Conservation (phyloP, 2,329 filamentous ascomycete species). For the Aureobasidium uvarum region DNA sequence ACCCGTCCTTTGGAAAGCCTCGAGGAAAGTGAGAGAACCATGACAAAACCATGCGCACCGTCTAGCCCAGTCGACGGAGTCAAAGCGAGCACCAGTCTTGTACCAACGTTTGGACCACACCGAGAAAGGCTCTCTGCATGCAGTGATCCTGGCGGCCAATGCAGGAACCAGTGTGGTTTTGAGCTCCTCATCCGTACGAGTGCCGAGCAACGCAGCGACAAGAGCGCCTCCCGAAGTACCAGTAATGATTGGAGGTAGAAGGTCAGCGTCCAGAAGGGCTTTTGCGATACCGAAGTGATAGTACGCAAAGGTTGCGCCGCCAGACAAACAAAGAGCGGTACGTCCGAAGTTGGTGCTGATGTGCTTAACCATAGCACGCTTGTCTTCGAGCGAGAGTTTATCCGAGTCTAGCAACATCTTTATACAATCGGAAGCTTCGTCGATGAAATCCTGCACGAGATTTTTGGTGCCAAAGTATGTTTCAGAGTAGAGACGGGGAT, state of each 20-base stretch:
- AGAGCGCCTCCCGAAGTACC: constrained; percentile 93
- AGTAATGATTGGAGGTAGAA: constrained; percentile 91
- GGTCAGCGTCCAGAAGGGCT: constrained; percentile 78
- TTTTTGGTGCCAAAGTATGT: constrained; percentile 98
- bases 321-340: constrained; percentile 88
- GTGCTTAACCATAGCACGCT: constrained; percentile 80
- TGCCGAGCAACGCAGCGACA: constrained; percentile 81
- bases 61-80: constrained; percentile 86
- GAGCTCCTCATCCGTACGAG: constrained; percentile 87
- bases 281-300: constrained; percentile 95
- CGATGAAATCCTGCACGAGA: constrained; percentile 82
- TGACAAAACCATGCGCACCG: constrained; percentile 85
- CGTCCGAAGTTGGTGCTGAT: constrained; percentile 87
- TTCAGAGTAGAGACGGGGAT: constrained; percentile 90
- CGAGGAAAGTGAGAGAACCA: constrained; percentile 89
- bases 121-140: constrained; percentile 73
- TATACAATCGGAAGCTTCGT: constrained; percentile 72
- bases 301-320: constrained; percentile 91
- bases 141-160: constrained; percentile 78
- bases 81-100: constrained; percentile 88
- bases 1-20: constrained; percentile 91
- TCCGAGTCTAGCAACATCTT: constrained; percentile 66
- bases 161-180: constrained; percentile 81
- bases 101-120: constrained; percentile 85
- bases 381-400: constrained; percentile 68